Evolutionary conservation across 2,329 filamentous ascomycete species (phyloP).

Genomic region (Xylariaceae sp.): DNA sequence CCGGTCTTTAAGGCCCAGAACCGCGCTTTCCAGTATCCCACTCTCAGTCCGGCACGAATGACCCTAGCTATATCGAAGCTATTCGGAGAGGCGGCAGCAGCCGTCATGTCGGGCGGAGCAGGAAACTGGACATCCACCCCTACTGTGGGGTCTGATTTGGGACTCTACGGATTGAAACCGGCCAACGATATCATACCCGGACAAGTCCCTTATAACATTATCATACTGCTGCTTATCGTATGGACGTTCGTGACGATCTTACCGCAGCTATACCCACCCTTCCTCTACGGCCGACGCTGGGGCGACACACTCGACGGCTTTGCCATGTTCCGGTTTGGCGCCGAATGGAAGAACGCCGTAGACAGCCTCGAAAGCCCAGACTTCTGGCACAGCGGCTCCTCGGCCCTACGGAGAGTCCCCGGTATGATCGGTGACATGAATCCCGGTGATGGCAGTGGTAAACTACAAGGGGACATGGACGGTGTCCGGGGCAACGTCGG

Average conservation of each 20-base stretch:
- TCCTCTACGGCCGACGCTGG: slow-evolving; percentile 8
- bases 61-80: slow-evolving; percentile 7
- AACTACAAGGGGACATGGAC: neutral
- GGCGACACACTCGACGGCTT: slow-evolving; percentile 5
- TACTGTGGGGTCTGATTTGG: neutral
- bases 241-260: slow-evolving; percentile 4
- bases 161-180: slow-evolving; percentile 1
- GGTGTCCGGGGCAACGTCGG: neutral
- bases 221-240: neutral
- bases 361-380: slow-evolving; percentile 3
- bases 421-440: slow-evolving; percentile 9
- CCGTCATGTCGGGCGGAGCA: slow-evolving; percentile 4
- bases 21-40: slow-evolving; percentile 2
- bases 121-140: slow-evolving; percentile 5
- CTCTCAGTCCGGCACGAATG: slow-evolving; percentile 4
- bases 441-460: neutral
- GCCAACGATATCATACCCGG: slow-evolving; percentile 3
- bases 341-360: slow-evolving; percentile 4
- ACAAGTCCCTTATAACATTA: neutral
- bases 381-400: slow-evolving; percentile 1
- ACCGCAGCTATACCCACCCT: slow-evolving; percentile 4
- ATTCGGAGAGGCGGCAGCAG: slow-evolving; percentile 5
- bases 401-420: neutral
- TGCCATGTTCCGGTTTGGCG: slow-evolving; percentile 6
- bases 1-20: slow-evolving; percentile 2